Percentiles rank a stretch among this genome's conserved stretches.
Evolutionary conservation across 2,329 filamentous ascomycete genomes (phyloP).

Genomic region (Penicillium glabrum): DNA sequence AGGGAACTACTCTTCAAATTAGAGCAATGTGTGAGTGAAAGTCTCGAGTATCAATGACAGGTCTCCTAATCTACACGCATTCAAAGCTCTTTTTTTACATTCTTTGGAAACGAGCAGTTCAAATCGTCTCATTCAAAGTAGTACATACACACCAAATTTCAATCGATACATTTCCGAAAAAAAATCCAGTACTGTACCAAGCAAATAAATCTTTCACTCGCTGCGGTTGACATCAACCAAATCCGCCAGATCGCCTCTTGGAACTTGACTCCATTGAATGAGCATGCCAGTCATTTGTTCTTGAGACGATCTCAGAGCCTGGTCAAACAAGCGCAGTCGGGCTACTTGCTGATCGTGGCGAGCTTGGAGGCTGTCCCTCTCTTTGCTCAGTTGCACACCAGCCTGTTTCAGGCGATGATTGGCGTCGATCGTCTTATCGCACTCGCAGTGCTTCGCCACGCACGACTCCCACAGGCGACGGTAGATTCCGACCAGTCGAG

Average conservation of each 20-base stretch:
- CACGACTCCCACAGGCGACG: constrained; percentile 1
- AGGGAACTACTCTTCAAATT: not conserved
- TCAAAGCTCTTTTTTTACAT: not conserved
- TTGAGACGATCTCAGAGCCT: not conserved
- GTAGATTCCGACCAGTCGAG: not conserved
- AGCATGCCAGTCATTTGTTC: constrained; percentile 1
- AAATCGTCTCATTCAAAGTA: not conserved
- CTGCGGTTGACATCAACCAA: not conserved
- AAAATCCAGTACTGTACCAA: not conserved
- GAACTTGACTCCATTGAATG: not conserved
- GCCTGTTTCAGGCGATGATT: not conserved
- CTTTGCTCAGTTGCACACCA: not conserved
- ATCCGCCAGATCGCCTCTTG: not conserved
- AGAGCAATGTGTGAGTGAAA: not conserved
- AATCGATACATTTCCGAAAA: not conserved
- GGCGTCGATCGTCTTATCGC: not conserved
- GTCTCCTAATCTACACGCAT: not conserved
- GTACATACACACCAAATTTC: not conserved
- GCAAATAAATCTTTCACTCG: not conserved
- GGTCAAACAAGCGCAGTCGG: constrained; percentile 1
- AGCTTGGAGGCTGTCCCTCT: constrained; percentile 4
- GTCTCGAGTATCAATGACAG: not conserved
- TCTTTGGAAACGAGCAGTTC: not conserved
- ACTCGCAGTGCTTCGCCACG: not conserved
- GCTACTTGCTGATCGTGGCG: constrained; percentile 1